These are phyloP conservation scores for Phylloporus sp. DNA, from an alignment of 768 basidiomycete genomes.

Conservation along the genomic window DNA sequence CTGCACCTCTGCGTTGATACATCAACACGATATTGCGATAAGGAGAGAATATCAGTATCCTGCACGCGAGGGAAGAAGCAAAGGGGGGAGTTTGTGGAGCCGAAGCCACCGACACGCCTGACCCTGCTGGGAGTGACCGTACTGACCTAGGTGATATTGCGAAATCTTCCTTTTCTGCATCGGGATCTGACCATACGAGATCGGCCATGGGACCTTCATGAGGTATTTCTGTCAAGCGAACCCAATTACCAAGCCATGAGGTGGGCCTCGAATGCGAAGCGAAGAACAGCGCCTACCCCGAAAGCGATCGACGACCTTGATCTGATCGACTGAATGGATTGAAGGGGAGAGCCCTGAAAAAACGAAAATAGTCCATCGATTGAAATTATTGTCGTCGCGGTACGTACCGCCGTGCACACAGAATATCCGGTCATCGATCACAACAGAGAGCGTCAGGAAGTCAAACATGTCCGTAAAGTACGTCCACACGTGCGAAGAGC, in stretches of 20 bases:
- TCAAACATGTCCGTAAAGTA: constrained; percentile 99
- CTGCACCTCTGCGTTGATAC: constrained; percentile 70
- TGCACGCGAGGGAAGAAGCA: constrained; percentile 8
- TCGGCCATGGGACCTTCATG: constrained; percentile 99
- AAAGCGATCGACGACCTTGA: constrained; percentile 98
- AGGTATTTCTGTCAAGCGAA: constrained; percentile 71
- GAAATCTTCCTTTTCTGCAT: constrained; percentile 98
- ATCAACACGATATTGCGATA: constrained; percentile 4
- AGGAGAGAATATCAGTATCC: constrained; percentile 5
- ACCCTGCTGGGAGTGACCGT: constrained; percentile 8
- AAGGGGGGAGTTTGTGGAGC: constrained; percentile 8
- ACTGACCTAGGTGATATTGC: constrained; percentile 94
- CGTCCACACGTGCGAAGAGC: constrained; percentile 93
- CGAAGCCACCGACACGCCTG: constrained; percentile 4
- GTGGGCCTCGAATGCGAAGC: constrained; percentile 18
- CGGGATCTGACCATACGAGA: constrained; percentile 99
- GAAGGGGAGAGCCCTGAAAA: constrained; percentile 95
- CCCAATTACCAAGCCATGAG: constrained; percentile 18
- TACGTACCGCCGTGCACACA: constrained; percentile 92
- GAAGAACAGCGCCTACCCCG: constrained; percentile 54
- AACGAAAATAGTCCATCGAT: constrained; percentile 5
- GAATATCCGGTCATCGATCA: constrained; percentile 98
- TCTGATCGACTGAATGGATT: constrained; percentile 98
- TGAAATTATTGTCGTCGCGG: not conserved
- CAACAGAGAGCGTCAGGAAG: constrained; percentile 93